phyloP scores from a whole-genome alignment of 345 rosid genomes.

The Pistacia atlantica region DNA sequence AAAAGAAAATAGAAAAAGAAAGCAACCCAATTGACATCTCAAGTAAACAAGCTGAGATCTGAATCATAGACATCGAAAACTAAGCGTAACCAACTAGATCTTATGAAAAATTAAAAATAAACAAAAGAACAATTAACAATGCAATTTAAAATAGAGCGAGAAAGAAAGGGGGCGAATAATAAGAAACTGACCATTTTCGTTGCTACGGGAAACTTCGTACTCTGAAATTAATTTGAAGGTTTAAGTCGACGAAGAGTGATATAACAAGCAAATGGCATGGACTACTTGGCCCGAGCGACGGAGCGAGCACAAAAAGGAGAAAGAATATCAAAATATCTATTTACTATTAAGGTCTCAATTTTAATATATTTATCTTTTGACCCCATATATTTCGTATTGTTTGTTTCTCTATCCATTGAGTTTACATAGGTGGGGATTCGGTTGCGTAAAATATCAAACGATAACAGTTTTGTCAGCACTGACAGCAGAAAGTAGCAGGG shows the following conservation, averaged over 20 bases:
- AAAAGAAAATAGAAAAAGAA: not conserved
- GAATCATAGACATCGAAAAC: not conserved
- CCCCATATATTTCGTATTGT: not conserved
- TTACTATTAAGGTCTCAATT: not conserved
- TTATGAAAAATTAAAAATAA: not conserved
- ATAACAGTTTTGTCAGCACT: not conserved
- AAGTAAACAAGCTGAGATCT: slow-evolving; percentile 16
- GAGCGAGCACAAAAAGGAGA: not conserved
- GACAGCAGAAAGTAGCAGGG: not conserved
- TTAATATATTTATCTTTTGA: too few relatives aligned
- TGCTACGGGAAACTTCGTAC: not conserved
- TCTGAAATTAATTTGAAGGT: not conserved
- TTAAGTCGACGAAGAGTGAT: not conserved
- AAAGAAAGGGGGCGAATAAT: not conserved
- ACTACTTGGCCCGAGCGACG: not conserved
- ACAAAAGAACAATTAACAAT: not conserved
- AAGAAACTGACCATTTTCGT: slow-evolving; percentile 15
- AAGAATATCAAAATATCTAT: too few relatives aligned
- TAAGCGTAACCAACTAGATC: not conserved
- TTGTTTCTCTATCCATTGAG: not conserved
- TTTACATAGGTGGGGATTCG: too few relatives aligned
- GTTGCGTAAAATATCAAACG: too few relatives aligned
- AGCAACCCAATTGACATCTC: slow-evolving; percentile 1
- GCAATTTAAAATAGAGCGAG: not conserved
- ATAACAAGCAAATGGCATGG: not conserved